These are phyloP conservation scores for Sordariomycetes sp. DNA, from an alignment of 2,329 filamentous ascomycete genomes.

Conservation along the genomic window DNA sequence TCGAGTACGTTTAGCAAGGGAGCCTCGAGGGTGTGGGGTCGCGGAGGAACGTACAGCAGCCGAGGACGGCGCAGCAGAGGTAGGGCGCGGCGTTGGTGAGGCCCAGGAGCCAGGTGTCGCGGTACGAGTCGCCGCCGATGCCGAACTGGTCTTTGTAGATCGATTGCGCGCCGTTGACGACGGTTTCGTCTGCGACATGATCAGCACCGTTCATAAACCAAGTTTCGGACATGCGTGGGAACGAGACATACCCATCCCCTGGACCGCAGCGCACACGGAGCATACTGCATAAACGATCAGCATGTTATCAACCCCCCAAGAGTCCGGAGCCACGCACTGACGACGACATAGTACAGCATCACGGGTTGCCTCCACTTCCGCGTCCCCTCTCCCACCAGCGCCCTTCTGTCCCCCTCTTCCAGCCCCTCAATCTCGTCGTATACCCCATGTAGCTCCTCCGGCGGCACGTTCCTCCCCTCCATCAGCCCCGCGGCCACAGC, in stretches of 20 bases:
- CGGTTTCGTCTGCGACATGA: conserved; percentile 40
- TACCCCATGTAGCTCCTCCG: neutral
- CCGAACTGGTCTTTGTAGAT: conserved; percentile 51
- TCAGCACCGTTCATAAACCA: neutral
- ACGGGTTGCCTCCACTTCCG: conserved; percentile 57
- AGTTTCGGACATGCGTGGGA: neutral
- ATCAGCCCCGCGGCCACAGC: neutral
- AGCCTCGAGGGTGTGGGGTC: neutral
- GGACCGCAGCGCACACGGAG: conserved; percentile 57
- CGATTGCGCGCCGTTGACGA: conserved; percentile 55
- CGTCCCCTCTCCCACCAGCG: conserved; percentile 45
- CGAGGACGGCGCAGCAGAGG: conserved; percentile 53
- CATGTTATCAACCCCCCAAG: neutral
- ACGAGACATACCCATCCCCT: conserved; percentile 37
- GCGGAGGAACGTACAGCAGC: conserved; percentile 37
- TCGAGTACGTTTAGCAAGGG: neutral
- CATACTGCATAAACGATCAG: conserved; percentile 26
- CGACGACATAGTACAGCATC: conserved; percentile 51
- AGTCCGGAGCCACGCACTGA: conserved; percentile 21
- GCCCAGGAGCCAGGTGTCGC: conserved; percentile 43
- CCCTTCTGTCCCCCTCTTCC: conserved; percentile 40
- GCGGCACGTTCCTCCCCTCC: neutral
- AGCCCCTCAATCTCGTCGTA: conserved; percentile 24
- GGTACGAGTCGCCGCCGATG: conserved; percentile 36
- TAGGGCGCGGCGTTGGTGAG: conserved; percentile 49